These are phyloP conservation scores for Xylariaceae sp. DNA, from an alignment of 2,329 filamentous ascomycete genomes.

Conservation along the genomic window DNA sequence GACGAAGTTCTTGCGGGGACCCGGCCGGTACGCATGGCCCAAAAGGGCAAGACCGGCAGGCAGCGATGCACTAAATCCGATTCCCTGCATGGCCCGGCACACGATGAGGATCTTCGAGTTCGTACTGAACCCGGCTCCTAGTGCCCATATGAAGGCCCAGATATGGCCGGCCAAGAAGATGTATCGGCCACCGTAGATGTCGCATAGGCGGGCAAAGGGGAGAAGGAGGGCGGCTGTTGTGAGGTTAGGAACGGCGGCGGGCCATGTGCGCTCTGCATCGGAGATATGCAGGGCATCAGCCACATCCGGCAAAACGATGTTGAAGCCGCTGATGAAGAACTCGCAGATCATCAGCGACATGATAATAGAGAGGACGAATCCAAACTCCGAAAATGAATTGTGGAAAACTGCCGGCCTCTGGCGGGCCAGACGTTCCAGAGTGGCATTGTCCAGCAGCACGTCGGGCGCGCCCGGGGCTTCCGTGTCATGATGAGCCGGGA, in stretches of 20 bases:
- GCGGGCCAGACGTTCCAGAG: conserved; percentile 53
- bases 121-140: conserved; percentile 64
- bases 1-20: conserved; percentile 63
- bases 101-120: conserved; percentile 66
- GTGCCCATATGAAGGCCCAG: conserved; percentile 65
- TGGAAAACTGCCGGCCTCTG: conserved; percentile 50
- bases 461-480: conserved; percentile 19
- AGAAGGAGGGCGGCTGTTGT: conserved; percentile 54
- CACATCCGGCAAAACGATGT: conserved; percentile 64
- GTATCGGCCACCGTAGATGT: conserved; percentile 53
- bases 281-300: conserved; percentile 59
- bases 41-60: conserved; percentile 63
- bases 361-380: conserved; percentile 54
- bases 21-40: conserved; percentile 60
- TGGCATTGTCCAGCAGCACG: conserved; percentile 22
- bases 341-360: conserved; percentile 60
- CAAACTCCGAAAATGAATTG: conserved; percentile 47
- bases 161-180: conserved; percentile 55
- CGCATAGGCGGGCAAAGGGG: conserved; percentile 55
- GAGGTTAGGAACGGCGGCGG: conserved; percentile 54
- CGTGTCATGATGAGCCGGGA: conserved; percentile 10
- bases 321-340: conserved; percentile 73
- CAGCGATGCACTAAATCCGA: conserved; percentile 67
- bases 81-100: conserved; percentile 67
- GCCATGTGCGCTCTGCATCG: conserved; percentile 56